These are phyloP conservation scores for Lepidium didymum DNA, from an alignment of 345 rosid genomes.

Conservation along the genomic window DNA sequence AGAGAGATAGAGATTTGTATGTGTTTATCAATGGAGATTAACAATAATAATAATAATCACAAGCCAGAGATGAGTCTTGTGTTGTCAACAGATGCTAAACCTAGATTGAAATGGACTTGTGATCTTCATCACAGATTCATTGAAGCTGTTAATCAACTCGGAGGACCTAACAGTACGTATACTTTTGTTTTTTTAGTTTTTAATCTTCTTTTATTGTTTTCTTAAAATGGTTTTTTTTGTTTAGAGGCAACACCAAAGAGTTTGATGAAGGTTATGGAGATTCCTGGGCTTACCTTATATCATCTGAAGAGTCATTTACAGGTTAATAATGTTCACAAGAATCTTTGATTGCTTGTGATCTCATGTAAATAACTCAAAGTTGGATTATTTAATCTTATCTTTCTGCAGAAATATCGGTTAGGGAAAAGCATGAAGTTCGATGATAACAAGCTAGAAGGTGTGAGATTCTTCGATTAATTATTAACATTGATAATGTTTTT, in stretches of 20 bases:
- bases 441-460: conserved; percentile 28
- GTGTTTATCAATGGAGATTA: conserved; percentile 26
- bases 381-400: not conserved
- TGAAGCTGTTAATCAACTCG: conserved; percentile 73
- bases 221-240: conserved; percentile 2
- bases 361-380: not conserved
- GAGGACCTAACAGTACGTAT: conserved; percentile 78
- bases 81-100: conserved; percentile 85
- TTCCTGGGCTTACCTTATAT: conserved; percentile 86
- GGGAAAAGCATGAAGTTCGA: conserved; percentile 64
- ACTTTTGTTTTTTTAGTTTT: not conserved
- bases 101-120: conserved; percentile 92
- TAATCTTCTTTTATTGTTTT: not conserved
- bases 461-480: not conserved
- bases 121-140: conserved; percentile 87
- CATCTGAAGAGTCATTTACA: conserved; percentile 97
- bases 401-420: conserved; percentile 77
- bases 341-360: not conserved
- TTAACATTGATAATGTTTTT: not conserved
- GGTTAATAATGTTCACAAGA: conserved; percentile 26
- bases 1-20: conserved; percentile 11
- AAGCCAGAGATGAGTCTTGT: conserved; percentile 62
- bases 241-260: conserved; percentile 96
- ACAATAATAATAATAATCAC: conserved; percentile 7
- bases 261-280: conserved; percentile 74